Evolutionary conservation across 108 stramenopile species (phyloP).

Genomic region (Pseudonitzschia multiseries): DNA sequence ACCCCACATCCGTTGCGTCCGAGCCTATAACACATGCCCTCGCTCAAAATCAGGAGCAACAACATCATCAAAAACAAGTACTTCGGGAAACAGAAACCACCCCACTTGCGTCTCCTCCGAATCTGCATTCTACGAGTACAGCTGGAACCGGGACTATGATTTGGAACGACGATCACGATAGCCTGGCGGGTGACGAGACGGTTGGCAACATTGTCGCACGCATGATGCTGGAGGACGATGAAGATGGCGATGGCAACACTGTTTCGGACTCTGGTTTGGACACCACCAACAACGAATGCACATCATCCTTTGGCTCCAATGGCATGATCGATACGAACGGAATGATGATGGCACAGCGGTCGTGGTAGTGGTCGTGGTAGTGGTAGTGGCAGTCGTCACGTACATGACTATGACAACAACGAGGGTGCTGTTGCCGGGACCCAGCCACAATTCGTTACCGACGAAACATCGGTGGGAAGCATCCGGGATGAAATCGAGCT

Average conservation of each 20-base stretch:
- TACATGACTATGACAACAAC: not conserved
- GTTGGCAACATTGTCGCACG: not conserved
- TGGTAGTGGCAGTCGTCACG: too few relatives aligned
- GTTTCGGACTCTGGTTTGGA: not conserved
- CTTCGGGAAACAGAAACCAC: not conserved
- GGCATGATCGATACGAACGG: not conserved
- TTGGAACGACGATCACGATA: not conserved
- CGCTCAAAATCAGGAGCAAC: too few relatives aligned
- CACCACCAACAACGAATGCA: not conserved
- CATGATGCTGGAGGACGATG: not conserved
- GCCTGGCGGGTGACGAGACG: constrained; percentile 10
- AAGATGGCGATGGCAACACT: not conserved
- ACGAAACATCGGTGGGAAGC: constrained; percentile 21
- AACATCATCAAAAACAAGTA: too few relatives aligned
- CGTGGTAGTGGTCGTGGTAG: too few relatives aligned
- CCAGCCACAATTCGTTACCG: constrained; percentile 4
- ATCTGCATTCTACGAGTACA: too few relatives aligned
- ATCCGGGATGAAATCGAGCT: constrained; percentile 7
- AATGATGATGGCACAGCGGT: too few relatives aligned
- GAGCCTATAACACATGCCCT: too few relatives aligned
- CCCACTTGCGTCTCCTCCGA: too few relatives aligned
- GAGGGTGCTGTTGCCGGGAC: not conserved
- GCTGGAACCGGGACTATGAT: too few relatives aligned
- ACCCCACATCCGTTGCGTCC: too few relatives aligned
- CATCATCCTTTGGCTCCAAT: too few relatives aligned